Evolutionary conservation across 1,284 basidiomycete species (phyloP), one percentile per base, ranked within the genome.

Genomic region (Wolfiporia cocos): DNA sequence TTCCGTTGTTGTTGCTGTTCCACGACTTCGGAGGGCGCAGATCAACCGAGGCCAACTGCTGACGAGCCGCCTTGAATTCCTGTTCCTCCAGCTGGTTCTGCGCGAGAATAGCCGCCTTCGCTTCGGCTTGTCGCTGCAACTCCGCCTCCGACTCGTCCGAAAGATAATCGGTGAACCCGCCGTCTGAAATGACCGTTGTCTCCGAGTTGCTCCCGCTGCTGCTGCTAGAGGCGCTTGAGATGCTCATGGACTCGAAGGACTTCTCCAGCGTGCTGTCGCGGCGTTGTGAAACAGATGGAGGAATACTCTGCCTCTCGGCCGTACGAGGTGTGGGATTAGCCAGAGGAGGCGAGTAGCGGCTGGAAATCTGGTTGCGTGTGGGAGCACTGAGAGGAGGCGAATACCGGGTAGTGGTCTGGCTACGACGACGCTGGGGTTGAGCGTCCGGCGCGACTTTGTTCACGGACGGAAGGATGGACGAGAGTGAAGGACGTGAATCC

Each of bases 61-160:
- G 78, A 15, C 86, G 74, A 40, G 84, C 86, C 33, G 78, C 76
- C 53, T 74, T 81, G 62, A 89, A 89, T 58, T 89, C 86, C 49
- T 74, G 65, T 55, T 89, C 86, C 60, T 89, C 86, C 41, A 77
- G 74, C 51, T 83, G 79, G 48, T 76, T 84, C 64, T 87, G 82
- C n/a, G 84, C 85, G 15, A 84, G 60, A 35, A 84, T 56, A 4
- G 78, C 81, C 2, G 86, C 86, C 50, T 74, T 77, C 20, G 76
- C 76, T 54, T 89, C 86, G 9, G 86, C 86, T 61, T 88, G 86
- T 46, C 84, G 70, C 63, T 89, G 86, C 42, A 89, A 63, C 59
- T 89, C 86, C 32, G 79, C 85, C 53, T 89, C 86, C 12, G 84
- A 87, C 61, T 89, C 86, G 55, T 88, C 86, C 19, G 86, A 89